Base-by-base conservation (phyloP, 2,329 filamentous ascomycete genomes). In the Trichoderma semiorbis region DNA sequence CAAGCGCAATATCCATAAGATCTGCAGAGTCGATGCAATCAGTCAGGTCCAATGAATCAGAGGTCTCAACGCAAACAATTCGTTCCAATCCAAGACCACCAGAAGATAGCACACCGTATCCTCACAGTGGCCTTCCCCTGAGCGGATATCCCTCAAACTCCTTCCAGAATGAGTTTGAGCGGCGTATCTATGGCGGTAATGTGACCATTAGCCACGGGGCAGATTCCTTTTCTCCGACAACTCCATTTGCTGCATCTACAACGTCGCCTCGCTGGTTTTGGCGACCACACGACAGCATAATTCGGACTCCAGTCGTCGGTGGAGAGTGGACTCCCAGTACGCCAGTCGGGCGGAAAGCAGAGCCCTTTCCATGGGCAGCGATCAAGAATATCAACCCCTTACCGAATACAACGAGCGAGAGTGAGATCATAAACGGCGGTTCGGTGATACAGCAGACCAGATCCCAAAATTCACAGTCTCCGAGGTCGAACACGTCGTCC, bases 31-130 rank as follows among this genome's bases (percentile, higher is more conserved):
- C 77, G 0, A 53, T 74, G 5, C 72, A 72, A 10, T 78, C 77
- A 2, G 26, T 74, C 34, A 72, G 70, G 21, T 78, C 77, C 1
- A 63, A 73, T 47, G 50, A 72, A 12, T 79, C 77, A 6, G 74
- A 71, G 2, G 75, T 73, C 3, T 79, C 78, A 1, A 61, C 32
- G 0, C 68, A 67, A 32, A 79, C 78, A 10, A 28, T 79, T 5
- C 72, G 69, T 2, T 77, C 78, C 18, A 79, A 78, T 43, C 77
- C 75, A 5, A 72, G 78, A 8, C 75, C 76, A 0, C 78, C 78
- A 4, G 77, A 79, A 43, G 77, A 79, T 1, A 79, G 78, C 70
- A 80, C 78, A 0, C 78, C 79, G 7, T 78, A 79, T 70, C 78
- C 76, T 0, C 66, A 75, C 34, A 78, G 76, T 21, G 75, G 72